Base-by-base conservation (phyloP, 441 rosid species). In the Pelargonium cotyledonis region DNA sequence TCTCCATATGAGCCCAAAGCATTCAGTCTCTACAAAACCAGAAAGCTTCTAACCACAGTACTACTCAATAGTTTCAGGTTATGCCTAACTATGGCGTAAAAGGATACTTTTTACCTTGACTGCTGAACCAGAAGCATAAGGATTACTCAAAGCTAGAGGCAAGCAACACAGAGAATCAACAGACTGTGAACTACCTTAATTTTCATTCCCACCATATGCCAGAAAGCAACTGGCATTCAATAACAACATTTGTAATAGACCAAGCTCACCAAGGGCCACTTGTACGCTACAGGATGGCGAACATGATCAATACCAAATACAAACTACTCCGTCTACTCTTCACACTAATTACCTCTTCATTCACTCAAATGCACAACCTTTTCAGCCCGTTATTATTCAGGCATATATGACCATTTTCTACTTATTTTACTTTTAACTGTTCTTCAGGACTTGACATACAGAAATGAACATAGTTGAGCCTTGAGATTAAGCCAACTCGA, bases 281-380 rank as follows among this genome's bases (percentile, higher is more conserved):
- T 58, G 11, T 58, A 19, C 0, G 11, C 6, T 58, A 19, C 5
- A 19, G 0, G 12, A 58, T 18, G 31, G 8, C 1, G 23, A 58
- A 21, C 8, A 57, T 9, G 12, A 11, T 46, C 51, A 1, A 7
- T 57, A 6, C 19, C 26, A 14, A 57, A 16, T n/a, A 57, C 62
- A 57, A 8, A 57, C 11, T 6, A 57, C 19, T 16, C 10, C n/a
- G 4, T 46, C 12, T 11, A 46, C n/a, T 10, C 12, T 19, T 16
- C 63, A 58, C 63, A 21, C 19, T 6, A 58, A 26, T 19, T 14
- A 19, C 11, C 9, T 21, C 4, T 7, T 58, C 21, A 10, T 58
- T 19, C 63, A 58, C 63, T 58, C n/a, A 58, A 58, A 58, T 19
- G 31, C 63, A 58, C 14, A 58, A 21, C 63, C 63, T 58, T 58